phyloP scores from a whole-genome alignment of 768 basidiomycete genomes.

The Floccularia luteovirens region DNA sequence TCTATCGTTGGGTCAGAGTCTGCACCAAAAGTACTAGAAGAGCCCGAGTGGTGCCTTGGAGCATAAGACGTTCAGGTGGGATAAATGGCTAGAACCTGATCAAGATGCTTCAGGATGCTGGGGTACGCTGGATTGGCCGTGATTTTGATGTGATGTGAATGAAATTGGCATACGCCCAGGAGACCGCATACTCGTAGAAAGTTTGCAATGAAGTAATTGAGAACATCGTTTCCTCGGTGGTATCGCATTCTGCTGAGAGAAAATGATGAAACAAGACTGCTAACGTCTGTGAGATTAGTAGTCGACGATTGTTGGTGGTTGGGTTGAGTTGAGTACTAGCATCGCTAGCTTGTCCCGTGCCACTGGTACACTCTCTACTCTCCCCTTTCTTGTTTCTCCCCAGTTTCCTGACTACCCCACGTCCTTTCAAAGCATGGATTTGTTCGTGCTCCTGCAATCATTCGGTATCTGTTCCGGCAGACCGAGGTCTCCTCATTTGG shows the following conservation, averaged over 20 bases:
- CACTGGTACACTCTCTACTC: constrained; percentile 17
- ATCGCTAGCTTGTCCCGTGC: constrained; percentile 8
- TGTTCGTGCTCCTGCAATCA: constrained; percentile 21
- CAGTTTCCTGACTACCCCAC: constrained; percentile 35
- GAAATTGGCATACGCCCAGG: constrained; percentile 21
- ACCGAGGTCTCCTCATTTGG: constrained; percentile 52
- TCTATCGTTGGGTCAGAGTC: constrained; percentile 7
- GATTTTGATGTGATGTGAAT: constrained; percentile 20
- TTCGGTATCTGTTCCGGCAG: constrained; percentile 65
- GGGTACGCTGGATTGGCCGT: constrained; percentile 24
- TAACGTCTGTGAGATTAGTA: constrained; percentile 9
- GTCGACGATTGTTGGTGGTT: constrained; percentile 13
- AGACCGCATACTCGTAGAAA: constrained; percentile 17
- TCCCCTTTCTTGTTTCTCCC: constrained; percentile 64
- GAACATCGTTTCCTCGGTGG: constrained; percentile 24
- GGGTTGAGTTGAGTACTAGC: constrained; percentile 15
- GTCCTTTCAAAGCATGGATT: constrained; percentile 19
- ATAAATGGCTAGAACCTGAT: constrained; percentile 19
- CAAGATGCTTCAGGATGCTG: constrained; percentile 9
- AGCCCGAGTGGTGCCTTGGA: constrained; percentile 24
- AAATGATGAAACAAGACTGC: constrained; percentile 11
- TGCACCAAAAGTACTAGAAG: constrained; percentile 19
- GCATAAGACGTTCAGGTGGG: constrained; percentile 18
- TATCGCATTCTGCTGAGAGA: constrained; percentile 15
- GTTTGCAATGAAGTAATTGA: constrained; percentile 11